Conservation (phyloP, 495 filamentous ascomycete species). For the Trichoderma gamsii region DNA sequence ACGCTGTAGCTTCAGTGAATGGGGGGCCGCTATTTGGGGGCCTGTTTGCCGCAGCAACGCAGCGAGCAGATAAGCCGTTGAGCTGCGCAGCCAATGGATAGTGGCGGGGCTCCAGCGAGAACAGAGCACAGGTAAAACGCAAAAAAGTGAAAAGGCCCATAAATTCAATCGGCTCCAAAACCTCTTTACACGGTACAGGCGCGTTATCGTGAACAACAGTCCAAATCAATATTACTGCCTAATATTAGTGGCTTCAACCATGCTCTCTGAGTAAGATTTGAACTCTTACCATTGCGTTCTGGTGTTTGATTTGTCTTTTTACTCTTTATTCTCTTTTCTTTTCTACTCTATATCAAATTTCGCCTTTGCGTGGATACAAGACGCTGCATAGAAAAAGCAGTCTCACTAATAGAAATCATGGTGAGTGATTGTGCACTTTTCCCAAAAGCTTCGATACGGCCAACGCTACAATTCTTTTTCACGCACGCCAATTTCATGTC, state of each 20-base stretch:
- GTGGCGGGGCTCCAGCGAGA: not conserved
- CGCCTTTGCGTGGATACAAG: not conserved
- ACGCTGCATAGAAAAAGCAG: not conserved
- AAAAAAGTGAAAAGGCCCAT: not conserved
- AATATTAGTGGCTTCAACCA: not conserved
- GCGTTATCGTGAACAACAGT: not conserved
- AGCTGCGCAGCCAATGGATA: not conserved
- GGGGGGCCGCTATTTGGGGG: not conserved
- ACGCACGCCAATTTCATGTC: not conserved
- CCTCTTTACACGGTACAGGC: conserved; percentile 5
- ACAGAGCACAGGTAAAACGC: not conserved
- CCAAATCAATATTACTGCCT: not conserved
- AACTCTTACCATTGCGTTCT: not conserved
- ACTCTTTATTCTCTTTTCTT: not conserved
- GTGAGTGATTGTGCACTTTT: not conserved
- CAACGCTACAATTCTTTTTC: not conserved
- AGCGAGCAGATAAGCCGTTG: not conserved
- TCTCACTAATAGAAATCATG: conserved; percentile 1
- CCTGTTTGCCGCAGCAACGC: conserved; percentile 13
- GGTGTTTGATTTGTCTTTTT: not conserved
- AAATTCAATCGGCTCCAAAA: not conserved
- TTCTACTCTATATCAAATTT: not conserved
- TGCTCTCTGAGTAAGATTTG: not conserved
- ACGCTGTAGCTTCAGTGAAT: not conserved
- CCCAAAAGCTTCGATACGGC: not conserved